Evolutionary conservation across 2,329 filamentous ascomycete species (phyloP), one percentile per base, ranked within the genome.

Genomic region (Colletotrichum phormii): DNA sequence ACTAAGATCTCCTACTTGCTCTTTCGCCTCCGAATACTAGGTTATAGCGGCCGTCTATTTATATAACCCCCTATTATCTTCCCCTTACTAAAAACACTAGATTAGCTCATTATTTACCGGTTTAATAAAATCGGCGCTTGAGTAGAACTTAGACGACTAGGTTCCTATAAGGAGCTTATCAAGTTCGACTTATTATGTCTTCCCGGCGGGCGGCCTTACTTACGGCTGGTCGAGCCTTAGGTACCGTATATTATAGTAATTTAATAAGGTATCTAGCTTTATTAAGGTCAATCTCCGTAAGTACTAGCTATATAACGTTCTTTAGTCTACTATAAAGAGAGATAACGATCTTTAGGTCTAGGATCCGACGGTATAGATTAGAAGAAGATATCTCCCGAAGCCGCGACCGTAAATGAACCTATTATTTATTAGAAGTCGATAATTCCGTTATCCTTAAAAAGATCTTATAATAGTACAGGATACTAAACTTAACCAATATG

Each of bases 31-130:
- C 49, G 42, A 59, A 58, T 42, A 51, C 59, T 66, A 49, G 13
- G 46, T 12, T 49, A 49, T 15, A 49, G 4, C 42, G 53, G 55
- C 46, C n/a, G 24, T 59, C 67, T 58, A 22, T 54, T 63, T 67
- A 74, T 33, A 65, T 51, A 31, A 69, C 18, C 7, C 15, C 60
- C 11, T 49, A n/a, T 59, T 55, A 35, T 53, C n/a, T 9, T 46
- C 49, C 12, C 15, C 7, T 31, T 35, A 26, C 31, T 68, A 57
- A 59, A 60, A 51, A 61, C 53, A 33, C 53, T 37, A 54, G 53
- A 42, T 12, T 49, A 49, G 46, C 46, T 49, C 46, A 4, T 49
- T 49, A 49, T 49, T 57, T 57, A 57, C 9, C 22, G 22, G 3
- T 57, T 9, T 6, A 13, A n/a, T 57, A 26, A 57, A 26, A 4